These are phyloP conservation scores for Mikania micrantha DNA, from an alignment of 129 eudicot species.

Conservation along the genomic window DNA sequence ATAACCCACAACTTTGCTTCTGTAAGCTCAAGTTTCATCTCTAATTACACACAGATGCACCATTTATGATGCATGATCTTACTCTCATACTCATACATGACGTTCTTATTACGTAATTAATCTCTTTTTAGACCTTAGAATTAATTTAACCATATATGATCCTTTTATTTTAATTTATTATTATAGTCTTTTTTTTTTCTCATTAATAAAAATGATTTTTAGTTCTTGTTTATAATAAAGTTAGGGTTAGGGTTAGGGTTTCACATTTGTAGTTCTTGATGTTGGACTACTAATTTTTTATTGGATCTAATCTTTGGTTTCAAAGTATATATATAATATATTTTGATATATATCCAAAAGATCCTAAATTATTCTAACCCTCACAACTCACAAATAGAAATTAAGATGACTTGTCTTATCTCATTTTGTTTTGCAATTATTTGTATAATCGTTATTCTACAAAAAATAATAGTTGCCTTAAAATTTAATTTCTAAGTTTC, in stretches of 20 bases:
- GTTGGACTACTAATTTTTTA: background rate
- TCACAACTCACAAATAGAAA: conserved; percentile 1
- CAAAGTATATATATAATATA: background rate
- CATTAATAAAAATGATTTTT: background rate
- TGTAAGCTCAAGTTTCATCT: background rate
- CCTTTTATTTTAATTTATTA: background rate
- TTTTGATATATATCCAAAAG: background rate
- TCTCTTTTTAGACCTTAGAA: background rate
- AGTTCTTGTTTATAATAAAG: background rate
- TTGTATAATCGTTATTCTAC: background rate
- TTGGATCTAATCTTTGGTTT: background rate
- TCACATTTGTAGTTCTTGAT: background rate
- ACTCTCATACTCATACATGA: no score
- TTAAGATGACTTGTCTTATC: background rate
- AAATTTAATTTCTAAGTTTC: background rate
- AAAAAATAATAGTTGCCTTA: background rate
- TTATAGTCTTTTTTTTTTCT: background rate
- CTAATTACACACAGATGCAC: background rate
- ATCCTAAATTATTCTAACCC: background rate
- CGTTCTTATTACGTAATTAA: background rate
- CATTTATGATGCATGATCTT: conserved; percentile 22
- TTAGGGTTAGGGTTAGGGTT: conserved; percentile 35
- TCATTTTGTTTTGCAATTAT: background rate
- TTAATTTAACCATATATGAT: background rate
- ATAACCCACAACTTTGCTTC: background rate